Conservation (phyloP, 345 rosid genomes). For the Camelina laxa region DNA sequence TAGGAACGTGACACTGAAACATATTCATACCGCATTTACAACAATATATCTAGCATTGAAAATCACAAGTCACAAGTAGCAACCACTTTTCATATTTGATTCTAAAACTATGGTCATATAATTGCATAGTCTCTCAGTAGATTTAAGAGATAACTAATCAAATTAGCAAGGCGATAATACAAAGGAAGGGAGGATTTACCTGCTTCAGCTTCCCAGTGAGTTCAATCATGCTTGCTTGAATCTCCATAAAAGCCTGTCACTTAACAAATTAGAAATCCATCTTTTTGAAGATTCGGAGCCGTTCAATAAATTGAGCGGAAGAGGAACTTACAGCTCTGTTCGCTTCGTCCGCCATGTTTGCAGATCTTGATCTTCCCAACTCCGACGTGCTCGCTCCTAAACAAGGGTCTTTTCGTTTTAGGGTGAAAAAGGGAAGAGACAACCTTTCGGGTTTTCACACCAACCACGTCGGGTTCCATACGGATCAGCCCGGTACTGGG, state of each 20-base stretch:
- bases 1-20: neutral
- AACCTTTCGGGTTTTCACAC: neutral
- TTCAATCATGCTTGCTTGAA: conserved; percentile 64
- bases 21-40: neutral
- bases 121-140: neutral
- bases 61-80: neutral
- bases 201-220: conserved; percentile 58
- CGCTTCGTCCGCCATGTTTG: conserved; percentile 47
- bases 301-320: neutral
- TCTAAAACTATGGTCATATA: neutral
- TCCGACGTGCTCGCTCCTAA: neutral
- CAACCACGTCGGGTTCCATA: neutral
- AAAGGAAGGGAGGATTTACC: conserved; percentile 33
- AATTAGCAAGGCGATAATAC: neutral
- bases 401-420: conserved; percentile 4
- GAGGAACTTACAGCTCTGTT: conserved; percentile 36
- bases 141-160: neutral
- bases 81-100: neutral
- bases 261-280: neutral
- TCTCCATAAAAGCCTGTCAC: conserved; percentile 58
- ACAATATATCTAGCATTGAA: neutral
- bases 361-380: conserved; percentile 32
- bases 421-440: conserved; percentile 16
- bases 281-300: neutral
- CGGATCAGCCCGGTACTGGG: neutral